Conservation (phyloP, 768 basidiomycete species). For the Tylopilus sp. region DNA sequence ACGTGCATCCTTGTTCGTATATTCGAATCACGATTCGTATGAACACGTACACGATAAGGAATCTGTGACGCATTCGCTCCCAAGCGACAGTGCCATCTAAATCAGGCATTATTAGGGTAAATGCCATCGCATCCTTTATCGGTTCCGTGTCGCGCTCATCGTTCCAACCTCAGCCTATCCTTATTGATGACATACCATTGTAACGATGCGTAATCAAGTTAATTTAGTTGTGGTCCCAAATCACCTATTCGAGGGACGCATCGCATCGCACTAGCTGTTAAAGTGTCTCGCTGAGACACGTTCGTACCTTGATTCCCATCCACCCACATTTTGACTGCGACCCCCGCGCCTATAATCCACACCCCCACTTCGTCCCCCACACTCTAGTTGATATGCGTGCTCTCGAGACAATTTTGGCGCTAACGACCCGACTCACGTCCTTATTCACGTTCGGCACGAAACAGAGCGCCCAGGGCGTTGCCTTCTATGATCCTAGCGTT, state of each 20-base stretch:
- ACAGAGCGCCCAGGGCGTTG: conserved; percentile 6
- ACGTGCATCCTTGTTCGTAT: background rate
- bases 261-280: background rate
- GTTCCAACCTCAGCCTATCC: background rate
- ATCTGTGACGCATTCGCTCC: background rate
- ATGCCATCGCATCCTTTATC: background rate
- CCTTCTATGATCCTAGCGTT: conserved; percentile 34
- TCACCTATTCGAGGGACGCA: background rate
- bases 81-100: background rate
- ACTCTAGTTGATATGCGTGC: conserved; percentile 5
- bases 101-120: background rate
- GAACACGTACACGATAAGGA: background rate
- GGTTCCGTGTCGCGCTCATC: background rate
- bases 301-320: background rate
- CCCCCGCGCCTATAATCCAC: background rate
- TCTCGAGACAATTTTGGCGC: background rate
- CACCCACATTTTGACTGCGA: background rate
- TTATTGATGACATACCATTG: background rate
- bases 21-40: background rate
- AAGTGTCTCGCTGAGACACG: background rate
- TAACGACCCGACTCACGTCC: background rate
- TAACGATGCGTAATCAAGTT: background rate
- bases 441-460: background rate
- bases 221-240: background rate
- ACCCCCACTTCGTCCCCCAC: background rate